Evolutionary conservation across 1,284 basidiomycete species (phyloP).

Genomic region (Ceratobasidium sp.): DNA sequence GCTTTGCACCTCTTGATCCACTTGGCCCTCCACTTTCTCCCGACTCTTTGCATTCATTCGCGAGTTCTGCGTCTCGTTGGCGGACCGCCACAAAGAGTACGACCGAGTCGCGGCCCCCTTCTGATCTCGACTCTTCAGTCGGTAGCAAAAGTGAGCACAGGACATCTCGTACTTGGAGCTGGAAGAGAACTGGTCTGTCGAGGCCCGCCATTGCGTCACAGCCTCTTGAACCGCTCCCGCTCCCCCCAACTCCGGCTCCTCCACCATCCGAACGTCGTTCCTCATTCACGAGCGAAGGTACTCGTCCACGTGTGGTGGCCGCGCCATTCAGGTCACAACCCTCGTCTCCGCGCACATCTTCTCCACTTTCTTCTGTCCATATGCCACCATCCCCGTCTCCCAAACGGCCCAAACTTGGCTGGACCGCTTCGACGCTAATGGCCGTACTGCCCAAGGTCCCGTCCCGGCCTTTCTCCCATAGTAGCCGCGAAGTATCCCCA

Average conservation of each 20-base stretch:
- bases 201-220: constrained; percentile 18
- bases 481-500: constrained; percentile 35
- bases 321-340: constrained; percentile 40
- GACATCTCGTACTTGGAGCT: constrained; percentile 41
- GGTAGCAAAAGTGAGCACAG: constrained; percentile 14
- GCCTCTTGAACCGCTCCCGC: constrained; percentile 32
- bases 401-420: constrained; percentile 41
- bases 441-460: constrained; percentile 39
- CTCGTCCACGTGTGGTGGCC: constrained; percentile 27
- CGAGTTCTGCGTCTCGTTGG: constrained; percentile 33
- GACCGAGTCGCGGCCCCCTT: constrained; percentile 26
- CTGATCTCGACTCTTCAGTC: constrained; percentile 16
- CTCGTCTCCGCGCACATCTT: constrained; percentile 14
- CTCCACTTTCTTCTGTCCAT: constrained; percentile 13
- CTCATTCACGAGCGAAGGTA: constrained; percentile 37
- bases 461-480: constrained; percentile 29
- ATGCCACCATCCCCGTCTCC: constrained; percentile 29
- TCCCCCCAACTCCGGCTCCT: constrained; percentile 35
- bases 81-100: constrained; percentile 37
- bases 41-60: constrained; percentile 13
- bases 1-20: constrained; percentile 36
- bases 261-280: constrained; percentile 40
- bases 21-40: constrained; percentile 27
- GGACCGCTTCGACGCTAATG: constrained; percentile 40
- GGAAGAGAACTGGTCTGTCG: constrained; percentile 40